These are phyloP conservation scores for Starmerella scarabaei DNA, from an alignment of 805 yeast genomes.

Conservation along the genomic window DNA sequence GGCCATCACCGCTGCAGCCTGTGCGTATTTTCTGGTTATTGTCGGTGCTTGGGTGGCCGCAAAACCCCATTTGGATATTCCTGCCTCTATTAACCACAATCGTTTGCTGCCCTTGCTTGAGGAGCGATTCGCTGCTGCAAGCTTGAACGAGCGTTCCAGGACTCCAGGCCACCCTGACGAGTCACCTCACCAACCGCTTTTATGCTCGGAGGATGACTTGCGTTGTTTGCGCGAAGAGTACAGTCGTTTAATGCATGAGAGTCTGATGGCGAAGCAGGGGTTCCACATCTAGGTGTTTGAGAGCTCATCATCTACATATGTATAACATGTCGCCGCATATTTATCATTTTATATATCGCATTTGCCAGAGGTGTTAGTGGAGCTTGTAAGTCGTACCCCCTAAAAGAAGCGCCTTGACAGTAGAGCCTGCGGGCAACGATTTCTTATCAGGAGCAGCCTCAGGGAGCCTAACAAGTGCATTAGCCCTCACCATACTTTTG, in stretches of 20 bases:
- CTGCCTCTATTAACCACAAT: slow-evolving; percentile 4
- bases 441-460: slow-evolving; percentile 16
- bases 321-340: too few species aligned
- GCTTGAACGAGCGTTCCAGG: too few species aligned
- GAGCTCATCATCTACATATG: too few species aligned
- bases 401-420: slow-evolving; percentile 19
- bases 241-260: slow-evolving; percentile 2
- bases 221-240: slow-evolving; percentile 1
- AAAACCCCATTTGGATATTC: slow-evolving; percentile 17
- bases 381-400: too few species aligned
- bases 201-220: background rate
- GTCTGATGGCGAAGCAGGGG: background rate
- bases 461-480: slow-evolving; percentile 36
- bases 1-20: slow-evolving; percentile 23
- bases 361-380: background rate
- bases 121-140: background rate
- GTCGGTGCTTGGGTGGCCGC: slow-evolving; percentile 31
- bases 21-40: slow-evolving; percentile 31
- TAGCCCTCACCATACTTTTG: slow-evolving; percentile 37
- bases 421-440: slow-evolving; percentile 12
- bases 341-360: background rate
- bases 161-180: too few species aligned
- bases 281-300: too few species aligned
- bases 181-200: background rate
- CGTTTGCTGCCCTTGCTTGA: slow-evolving; percentile 5